Percentiles rank a stretch among this genome's conserved stretches.
These are phyloP conservation scores for Magnolia sinica DNA, from an alignment of 164 flowering plant species.

Conservation along the genomic window DNA sequence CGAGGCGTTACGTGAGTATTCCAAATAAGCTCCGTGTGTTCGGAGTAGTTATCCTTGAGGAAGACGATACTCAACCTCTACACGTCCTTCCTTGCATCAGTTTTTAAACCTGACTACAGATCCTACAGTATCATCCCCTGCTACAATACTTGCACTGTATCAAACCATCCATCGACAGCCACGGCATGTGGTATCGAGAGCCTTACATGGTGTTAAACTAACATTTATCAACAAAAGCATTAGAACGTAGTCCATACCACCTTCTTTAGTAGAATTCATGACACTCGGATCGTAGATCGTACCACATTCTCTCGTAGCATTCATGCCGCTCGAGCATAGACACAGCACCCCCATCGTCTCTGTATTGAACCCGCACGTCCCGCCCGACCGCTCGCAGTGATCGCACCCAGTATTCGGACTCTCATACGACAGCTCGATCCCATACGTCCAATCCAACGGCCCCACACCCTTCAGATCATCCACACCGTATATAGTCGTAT, in stretches of 20 bases:
- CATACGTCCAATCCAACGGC: constrained; percentile 82
- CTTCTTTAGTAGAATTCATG: background rate
- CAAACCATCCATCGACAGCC: too few relatives aligned
- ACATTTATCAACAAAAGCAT: background rate
- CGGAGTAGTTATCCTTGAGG: too few relatives aligned
- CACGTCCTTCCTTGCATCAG: too few relatives aligned
- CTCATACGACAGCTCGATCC: constrained; percentile 55
- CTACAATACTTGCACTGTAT: too few relatives aligned
- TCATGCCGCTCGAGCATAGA: constrained; percentile 47
- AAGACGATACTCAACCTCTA: too few relatives aligned
- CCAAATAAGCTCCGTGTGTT: too few relatives aligned
- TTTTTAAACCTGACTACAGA: too few relatives aligned
- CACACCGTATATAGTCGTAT: constrained; percentile 51
- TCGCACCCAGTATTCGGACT: constrained; percentile 71
- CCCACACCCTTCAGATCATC: constrained; percentile 54
- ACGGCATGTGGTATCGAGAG: too few relatives aligned
- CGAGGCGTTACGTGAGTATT: too few relatives aligned
- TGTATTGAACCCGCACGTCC: constrained; percentile 79
- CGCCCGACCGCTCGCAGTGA: constrained; percentile 60
- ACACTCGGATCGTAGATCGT: constrained; percentile 6
- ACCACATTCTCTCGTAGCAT: constrained; percentile 75
- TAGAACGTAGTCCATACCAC: background rate
- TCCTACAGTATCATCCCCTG: too few relatives aligned
- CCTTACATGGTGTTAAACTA: too few relatives aligned
- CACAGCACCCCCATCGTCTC: constrained; percentile 62